phyloP scores from a whole-genome alignment of 345 rosid species.

The Salix arbutifolia region DNA sequence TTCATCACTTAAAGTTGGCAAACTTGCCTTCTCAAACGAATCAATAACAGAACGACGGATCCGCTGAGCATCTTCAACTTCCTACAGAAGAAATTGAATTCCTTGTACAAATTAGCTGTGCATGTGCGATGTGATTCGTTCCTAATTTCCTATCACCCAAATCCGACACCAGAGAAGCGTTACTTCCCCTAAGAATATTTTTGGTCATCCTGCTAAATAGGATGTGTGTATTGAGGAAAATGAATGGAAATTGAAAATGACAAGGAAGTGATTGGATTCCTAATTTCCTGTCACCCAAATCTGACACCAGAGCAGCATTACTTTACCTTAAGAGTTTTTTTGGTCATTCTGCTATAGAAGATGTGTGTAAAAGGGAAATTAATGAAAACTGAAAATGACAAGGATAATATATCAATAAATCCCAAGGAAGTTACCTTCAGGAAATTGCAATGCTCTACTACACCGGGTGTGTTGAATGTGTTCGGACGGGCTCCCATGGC shows the following conservation, averaged over 20 bases:
- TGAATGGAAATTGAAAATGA: too few relatives aligned
- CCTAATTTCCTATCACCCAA: neutral
- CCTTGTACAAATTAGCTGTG: neutral
- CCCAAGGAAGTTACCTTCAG: slow-evolving; percentile 55
- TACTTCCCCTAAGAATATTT: neutral
- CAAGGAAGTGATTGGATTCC: neutral
- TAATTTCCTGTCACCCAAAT: neutral
- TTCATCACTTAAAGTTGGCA: slow-evolving; percentile 78
- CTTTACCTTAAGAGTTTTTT: neutral
- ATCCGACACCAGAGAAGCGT: neutral
- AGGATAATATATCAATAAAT: neutral
- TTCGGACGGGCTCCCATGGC: slow-evolving; percentile 95
- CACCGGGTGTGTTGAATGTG: slow-evolving; percentile 96
- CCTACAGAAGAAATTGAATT: slow-evolving; percentile 43
- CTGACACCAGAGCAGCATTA: neutral
- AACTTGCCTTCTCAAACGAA: slow-evolving; percentile 85
- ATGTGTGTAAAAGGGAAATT: neutral
- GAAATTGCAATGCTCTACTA: slow-evolving; percentile 82
- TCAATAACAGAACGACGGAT: slow-evolving; percentile 82
- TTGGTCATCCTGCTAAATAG: too few relatives aligned
- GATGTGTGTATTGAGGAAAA: neutral
- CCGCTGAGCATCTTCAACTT: slow-evolving; percentile 92
- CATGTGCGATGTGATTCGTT: neutral
- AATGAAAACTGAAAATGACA: too few relatives aligned
- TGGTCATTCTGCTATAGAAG: too few relatives aligned